These are phyloP conservation scores for Isabelozyma rhagii DNA, from an alignment of 805 yeast genomes.

Conservation along the genomic window DNA sequence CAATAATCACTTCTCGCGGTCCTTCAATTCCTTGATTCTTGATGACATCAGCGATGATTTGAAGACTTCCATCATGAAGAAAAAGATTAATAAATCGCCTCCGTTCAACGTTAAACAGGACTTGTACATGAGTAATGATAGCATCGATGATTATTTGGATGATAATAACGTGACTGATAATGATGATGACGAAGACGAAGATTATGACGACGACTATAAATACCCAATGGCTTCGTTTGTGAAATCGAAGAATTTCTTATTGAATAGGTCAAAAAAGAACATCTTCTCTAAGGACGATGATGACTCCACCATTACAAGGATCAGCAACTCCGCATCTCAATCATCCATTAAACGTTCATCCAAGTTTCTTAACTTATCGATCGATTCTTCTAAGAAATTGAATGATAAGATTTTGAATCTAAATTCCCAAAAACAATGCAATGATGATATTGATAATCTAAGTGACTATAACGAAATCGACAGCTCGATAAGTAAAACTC, in stretches of 20 bases:
- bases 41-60: conserved; percentile 30
- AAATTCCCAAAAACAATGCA: background rate
- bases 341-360: conserved; percentile 39
- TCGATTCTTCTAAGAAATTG: conserved; percentile 16
- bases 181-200: conserved; percentile 7
- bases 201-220: conserved; percentile 5
- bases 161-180: conserved; percentile 9
- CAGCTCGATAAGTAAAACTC: conserved; percentile 10
- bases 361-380: conserved; percentile 38
- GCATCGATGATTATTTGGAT: conserved; percentile 18
- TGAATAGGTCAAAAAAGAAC: background rate
- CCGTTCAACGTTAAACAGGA: conserved; percentile 38
- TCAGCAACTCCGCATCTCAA: conserved; percentile 9
- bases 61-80: conserved; percentile 6
- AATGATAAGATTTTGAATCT: background rate
- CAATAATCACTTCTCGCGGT: conserved; percentile 37
- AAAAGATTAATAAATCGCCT: conserved; percentile 36
- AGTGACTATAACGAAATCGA: conserved; percentile 25
- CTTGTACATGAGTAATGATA: conserved; percentile 12
- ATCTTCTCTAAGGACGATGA: no score
- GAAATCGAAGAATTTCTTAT: background rate
- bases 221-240: background rate
- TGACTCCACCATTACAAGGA: background rate
- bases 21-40: conserved; percentile 40
- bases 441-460: conserved; percentile 19